Evolutionary conservation across 2,329 filamentous ascomycete species (phyloP), one percentile per base, ranked within the genome.

Genomic region (Tolypocladium ovalisporum): DNA sequence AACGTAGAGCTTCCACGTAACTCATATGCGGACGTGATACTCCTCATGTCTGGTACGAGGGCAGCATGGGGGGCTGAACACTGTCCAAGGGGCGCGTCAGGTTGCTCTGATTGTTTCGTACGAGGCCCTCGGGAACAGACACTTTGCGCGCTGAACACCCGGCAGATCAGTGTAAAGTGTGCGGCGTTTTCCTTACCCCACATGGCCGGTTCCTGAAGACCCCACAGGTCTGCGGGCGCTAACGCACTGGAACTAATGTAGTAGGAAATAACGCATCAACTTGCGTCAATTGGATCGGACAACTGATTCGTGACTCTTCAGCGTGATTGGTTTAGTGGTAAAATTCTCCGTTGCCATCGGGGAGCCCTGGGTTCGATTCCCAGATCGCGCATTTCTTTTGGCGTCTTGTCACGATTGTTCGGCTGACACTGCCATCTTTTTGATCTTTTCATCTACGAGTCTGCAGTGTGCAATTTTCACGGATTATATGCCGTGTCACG

Each of bases 101-200:
- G 53, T 61, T 13, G 57, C 64, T 12, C 66, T 77, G 24, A 66
- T 77, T 29, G 60, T 67, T 55, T 73, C 72, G 75, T 73, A 61
- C 5, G 36, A 4, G 42, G 1, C 12, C 10, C 12, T 6, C 24
- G 3, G 8, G 19, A 17, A 17, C 13, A 1, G n/a, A n/a, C n/a
- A n/a, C n/a, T n/a, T n/a, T n/a, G n/a, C n/a, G n/a, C n/a, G n/a
- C n/a, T n/a, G n/a, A n/a, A n/a, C n/a, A n/a, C n/a, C n/a, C n/a
- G n/a, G n/a, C n/a, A n/a, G n/a, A n/a, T n/a, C n/a, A n/a, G n/a
- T n/a, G n/a, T n/a, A n/a, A n/a, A n/a, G n/a, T n/a, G n/a, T n/a
- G n/a, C n/a, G n/a, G n/a, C n/a, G n/a, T n/a, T n/a, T n/a, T n/a
- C n/a, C n/a, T n/a, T n/a, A n/a, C n/a, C n/a, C n/a, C n/a, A n/a